These are phyloP conservation scores for Raffaelea deltoideospora DNA, from an alignment of 2,329 filamentous ascomycete species.

Conservation along the genomic window DNA sequence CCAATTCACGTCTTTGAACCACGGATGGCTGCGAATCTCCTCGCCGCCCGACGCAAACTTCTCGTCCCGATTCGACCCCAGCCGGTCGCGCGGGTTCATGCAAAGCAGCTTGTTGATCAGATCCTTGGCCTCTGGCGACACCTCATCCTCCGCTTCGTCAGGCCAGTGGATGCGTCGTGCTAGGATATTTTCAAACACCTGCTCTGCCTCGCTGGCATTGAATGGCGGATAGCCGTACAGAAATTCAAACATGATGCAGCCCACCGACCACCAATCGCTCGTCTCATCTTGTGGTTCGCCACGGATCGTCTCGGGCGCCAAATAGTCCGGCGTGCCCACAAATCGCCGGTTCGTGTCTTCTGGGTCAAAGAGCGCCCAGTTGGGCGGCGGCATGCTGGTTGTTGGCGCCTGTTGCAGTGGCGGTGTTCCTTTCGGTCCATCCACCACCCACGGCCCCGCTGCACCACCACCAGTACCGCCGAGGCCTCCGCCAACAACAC, in stretches of 20 bases:
- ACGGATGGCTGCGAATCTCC: conserved; percentile 78
- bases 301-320: conserved; percentile 92
- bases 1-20: conserved; percentile 84
- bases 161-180: conserved; percentile 87
- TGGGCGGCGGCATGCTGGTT: conserved; percentile 69
- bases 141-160: conserved; percentile 60
- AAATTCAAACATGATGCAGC: conserved; percentile 95
- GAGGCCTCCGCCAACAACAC: not conserved
- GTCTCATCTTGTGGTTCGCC: conserved; percentile 93
- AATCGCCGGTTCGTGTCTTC: conserved; percentile 87
- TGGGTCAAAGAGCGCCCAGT: conserved; percentile 87
- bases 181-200: conserved; percentile 94
- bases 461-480: conserved; percentile 14
- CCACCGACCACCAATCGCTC: conserved; percentile 99
- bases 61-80: conserved; percentile 76
- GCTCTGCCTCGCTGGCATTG: conserved; percentile 74
- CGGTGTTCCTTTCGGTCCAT: conserved; percentile 41
- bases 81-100: conserved; percentile 61
- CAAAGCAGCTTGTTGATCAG: conserved; percentile 87
- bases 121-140: conserved; percentile 81
- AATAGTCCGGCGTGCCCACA: conserved; percentile 91
- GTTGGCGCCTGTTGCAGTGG: too few species aligned
- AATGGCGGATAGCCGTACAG: conserved; percentile 89
- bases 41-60: conserved; percentile 72
- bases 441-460: too few species aligned